Evolutionary conservation across 768 basidiomycete genomes (phyloP), one percentile per base, ranked within the genome.

Genomic region (Lyophyllum shimeji): DNA sequence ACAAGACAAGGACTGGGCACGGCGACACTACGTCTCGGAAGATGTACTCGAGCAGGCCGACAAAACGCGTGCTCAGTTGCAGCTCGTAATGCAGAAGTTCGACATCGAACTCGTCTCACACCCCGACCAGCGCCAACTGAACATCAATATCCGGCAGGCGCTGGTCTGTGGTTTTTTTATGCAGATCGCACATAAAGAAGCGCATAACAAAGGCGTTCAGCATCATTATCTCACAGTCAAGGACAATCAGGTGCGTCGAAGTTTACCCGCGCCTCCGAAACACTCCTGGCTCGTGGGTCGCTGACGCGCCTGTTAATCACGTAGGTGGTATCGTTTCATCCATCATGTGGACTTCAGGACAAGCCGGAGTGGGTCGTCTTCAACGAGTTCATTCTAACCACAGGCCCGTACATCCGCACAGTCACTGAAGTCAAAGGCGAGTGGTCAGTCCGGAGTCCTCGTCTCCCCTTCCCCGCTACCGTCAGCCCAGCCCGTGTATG

Each of bases 131-230:
- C 79, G 77, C 65, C 90, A 87, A 66, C 82, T 89, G 60, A 89
- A 83, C 69, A 59, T 74, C 51, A 87, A 87, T 61, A 86, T 98
- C 53, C 83, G 93, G 24, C 86, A 87, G 71, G 89, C 89, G 0
- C 77, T 98, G 20, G 89, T 91, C 4, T 90, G 88, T 62, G 97
- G 95, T 1, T 99, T 91, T 80, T 99, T 98, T 74, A 98, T 97
- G 96, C 96, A 98, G 68, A 84, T 93, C 11, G 97, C 95, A 6
- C 94, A 97, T 70, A 91, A 92, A 69, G 94, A 95, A 67, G 92
- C n/a, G n/a, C n/a, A n/a, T n/a, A n/a, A n/a, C n/a, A n/a, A n/a
- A n/a, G n/a, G n/a, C n/a, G n/a, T n/a, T n/a, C n/a, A n/a, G n/a
- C n/a, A n/a, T n/a, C n/a, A n/a, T n/a, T 98, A 99, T 67, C 58